Evolutionary conservation across 2,329 filamentous ascomycete species (phyloP), one percentile per base, ranked within the genome.

Genomic region (Fusarium nodosum): DNA sequence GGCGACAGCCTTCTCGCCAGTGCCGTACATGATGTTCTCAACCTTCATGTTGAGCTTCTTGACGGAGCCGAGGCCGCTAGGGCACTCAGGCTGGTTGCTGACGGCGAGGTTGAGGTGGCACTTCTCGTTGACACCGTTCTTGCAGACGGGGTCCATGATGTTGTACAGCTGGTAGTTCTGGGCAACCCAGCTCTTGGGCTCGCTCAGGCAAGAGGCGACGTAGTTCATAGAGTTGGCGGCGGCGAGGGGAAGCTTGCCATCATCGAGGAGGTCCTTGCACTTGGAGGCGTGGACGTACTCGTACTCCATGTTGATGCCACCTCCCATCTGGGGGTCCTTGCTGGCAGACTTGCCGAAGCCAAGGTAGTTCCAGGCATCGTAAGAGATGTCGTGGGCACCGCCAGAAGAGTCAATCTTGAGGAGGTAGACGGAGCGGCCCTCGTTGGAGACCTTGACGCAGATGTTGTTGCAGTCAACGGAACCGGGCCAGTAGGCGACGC

Each of bases 281-380:
- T 85, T 79, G 51, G 78, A 78, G 61, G 83, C 79, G 60, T 82
- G 77, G 55, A 85, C 82, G 34, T 80, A 77, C 74, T 86, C 80
- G 74, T 82, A 88, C 42, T 82, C 77, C 81, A 88, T 87, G 39
- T 78, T 72, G 44, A 86, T 77, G 51, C 83, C 82, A 46, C 87
- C 87, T 60, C 86, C 86, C 36, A 75, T 60, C 4, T 80, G 77
- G 16, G 86, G 86, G 51, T 80, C 74, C 16, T 80, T 75, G 10
- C 77, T 79, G 41, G 86, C 87, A 15, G 81, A 79, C 64, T 81
- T 72, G 67, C 86, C 86, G 34, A 82, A 85, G 71, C 77, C 77
- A 41, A 89, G 85, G 72, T 85, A 85, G 81, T 87, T 88, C 85
- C 86, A 89, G 51, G 87, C 86, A 66, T 89, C 87, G 79, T 89